A percentile compares a stretch with the other conserved stretches of the same genome.
Conservation (phyloP, 1,284 basidiomycete genomes). For the Anthracocystis setariae region DNA sequence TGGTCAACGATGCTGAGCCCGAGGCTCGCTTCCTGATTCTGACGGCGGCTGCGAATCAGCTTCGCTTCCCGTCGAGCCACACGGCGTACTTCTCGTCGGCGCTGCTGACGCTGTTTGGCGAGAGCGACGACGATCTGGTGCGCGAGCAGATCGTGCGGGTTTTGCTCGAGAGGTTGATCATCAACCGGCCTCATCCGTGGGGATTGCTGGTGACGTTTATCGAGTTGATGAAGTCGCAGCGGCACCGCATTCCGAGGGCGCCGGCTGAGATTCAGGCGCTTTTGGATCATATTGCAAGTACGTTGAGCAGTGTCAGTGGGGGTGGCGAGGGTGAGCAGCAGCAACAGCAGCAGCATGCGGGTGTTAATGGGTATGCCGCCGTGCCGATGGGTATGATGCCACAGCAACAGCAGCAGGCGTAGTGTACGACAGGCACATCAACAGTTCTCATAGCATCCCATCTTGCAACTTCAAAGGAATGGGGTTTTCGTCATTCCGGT, state of each 20-base stretch:
- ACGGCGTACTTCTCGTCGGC: slow-evolving; percentile 83
- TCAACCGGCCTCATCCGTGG: slow-evolving; percentile 96
- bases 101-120: slow-evolving; percentile 84
- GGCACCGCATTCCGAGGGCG: slow-evolving; percentile 52
- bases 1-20: slow-evolving; percentile 83
- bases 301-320: slow-evolving; percentile 20
- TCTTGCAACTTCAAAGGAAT: too few species aligned
- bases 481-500: too few species aligned
- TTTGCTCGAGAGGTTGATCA: slow-evolving; percentile 90
- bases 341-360: slow-evolving; percentile 18
- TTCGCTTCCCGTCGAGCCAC: slow-evolving; percentile 73
- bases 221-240: slow-evolving; percentile 74
- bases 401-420: slow-evolving; percentile 9
- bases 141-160: slow-evolving; percentile 91
- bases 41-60: slow-evolving; percentile 87
- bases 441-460: too few species aligned
- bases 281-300: slow-evolving; percentile 60
- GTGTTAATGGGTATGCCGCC: slow-evolving; percentile 21
- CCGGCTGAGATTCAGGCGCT: slow-evolving; percentile 64
- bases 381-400: slow-evolving; percentile 26
- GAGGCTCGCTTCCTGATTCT: slow-evolving; percentile 97
- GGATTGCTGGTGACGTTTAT: slow-evolving; percentile 92
- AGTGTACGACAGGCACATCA: too few species aligned
- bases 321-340: slow-evolving; percentile 15
- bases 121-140: slow-evolving; percentile 74